Conservation (phyloP, 805 yeast species). For the Candida suzukii region DNA sequence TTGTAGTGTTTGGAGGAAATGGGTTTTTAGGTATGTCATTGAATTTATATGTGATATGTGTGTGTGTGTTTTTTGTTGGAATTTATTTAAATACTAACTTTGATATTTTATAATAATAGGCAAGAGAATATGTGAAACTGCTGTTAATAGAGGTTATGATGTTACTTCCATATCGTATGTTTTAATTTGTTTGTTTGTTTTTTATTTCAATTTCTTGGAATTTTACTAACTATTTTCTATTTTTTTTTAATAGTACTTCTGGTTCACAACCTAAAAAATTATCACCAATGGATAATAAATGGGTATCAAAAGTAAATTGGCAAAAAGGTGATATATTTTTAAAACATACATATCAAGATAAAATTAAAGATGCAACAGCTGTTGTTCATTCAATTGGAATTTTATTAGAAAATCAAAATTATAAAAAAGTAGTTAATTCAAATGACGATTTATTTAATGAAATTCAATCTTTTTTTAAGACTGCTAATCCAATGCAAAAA, state of each 20-base stretch:
- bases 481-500: slow-evolving; percentile 58
- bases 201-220: not conserved
- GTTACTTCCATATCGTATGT: slow-evolving; percentile 59
- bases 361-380: slow-evolving; percentile 43
- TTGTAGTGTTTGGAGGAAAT: slow-evolving; percentile 78
- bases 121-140: slow-evolving; percentile 61
- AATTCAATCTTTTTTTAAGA: slow-evolving; percentile 35
- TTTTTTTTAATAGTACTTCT: slow-evolving; percentile 26
- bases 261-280: slow-evolving; percentile 41
- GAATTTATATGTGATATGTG: not conserved
- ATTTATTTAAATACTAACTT: not conserved
- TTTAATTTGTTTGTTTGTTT: not conserved
- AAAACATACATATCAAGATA: slow-evolving; percentile 46
- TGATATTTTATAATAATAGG: slow-evolving; percentile 28
- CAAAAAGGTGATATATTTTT: slow-evolving; percentile 59
- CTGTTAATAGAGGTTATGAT: slow-evolving; percentile 50
- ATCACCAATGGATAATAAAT: slow-evolving; percentile 25
- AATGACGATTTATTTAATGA: slow-evolving; percentile 22
- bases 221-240: not conserved
- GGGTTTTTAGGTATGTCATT: slow-evolving; percentile 56
- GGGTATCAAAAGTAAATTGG: slow-evolving; percentile 63
- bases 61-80: not conserved
- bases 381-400: slow-evolving; percentile 85
- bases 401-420: slow-evolving; percentile 58
- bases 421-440: slow-evolving; percentile 47